phyloP scores from a whole-genome alignment of 306 rosid species.

The peach (Prunus persica) region Prunus_persica_NCBIv2 NC_034013.1:2501001-2501500 shows the following conservation, averaged over 20 bases:
- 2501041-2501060: neutral
- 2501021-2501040: neutral
- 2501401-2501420: slow-evolving; percentile 33
- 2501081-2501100: neutral
- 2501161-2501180: neutral
- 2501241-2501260: neutral
- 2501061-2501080: neutral
- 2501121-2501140: neutral
- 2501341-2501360: neutral
- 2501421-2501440: slow-evolving; percentile 99
- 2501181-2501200: neutral
- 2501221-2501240: neutral
- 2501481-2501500: slow-evolving; percentile 67
- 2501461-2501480: slow-evolving; percentile 87
- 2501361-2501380: neutral
- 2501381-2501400: neutral
- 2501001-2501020: neutral
- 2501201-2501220: neutral
- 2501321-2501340: neutral
- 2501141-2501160: neutral
- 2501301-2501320: neutral
- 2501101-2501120: neutral
- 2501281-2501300: neutral
- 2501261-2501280: neutral
- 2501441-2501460: slow-evolving; percentile 94